Evolutionary conservation across 345 rosid species (phyloP), one percentile per base, ranked within the genome.

Genomic region (Gossypium mustelinum): DNA sequence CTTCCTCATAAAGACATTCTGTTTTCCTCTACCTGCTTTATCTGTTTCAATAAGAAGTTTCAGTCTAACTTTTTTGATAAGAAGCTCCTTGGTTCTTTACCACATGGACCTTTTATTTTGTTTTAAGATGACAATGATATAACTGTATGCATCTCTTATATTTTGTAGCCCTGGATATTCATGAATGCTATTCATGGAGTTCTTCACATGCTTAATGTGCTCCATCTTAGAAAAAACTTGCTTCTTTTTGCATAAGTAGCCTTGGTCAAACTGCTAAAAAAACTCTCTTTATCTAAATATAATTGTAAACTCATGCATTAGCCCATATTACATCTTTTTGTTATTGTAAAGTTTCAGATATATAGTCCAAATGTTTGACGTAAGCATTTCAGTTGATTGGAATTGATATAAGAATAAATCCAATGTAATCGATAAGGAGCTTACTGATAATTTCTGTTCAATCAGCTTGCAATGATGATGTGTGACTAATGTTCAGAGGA

Each of bases 381-480:
- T 43, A n/a, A 66, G 6, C 13, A 44, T 14, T 60, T 54, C 22
- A 55, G 25, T 44, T 22, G 18, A 18, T 68, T 74, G 69, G 72
- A 48, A 69, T 70, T 50, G 50, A 57, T 81, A 20, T 47, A 24
- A 73, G 34, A 75, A 59, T 74, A 66, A 85, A 78, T 72, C 61
- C 63, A 9, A 43, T 54, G 55, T 60, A 65, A 59, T 56, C 47
- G 70, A 57, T 55, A 56, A 62, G 68, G 63, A 78, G 80, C 70
- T 71, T 80, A 86, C 89, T 89, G 86, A 89, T 86, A 78, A 73
- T 79, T 85, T 86, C 84, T 82, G 75, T 86, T 86, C 78, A 80
- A 85, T 84, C 92, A 90, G 93, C 93, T 92, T 88, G 93, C 93
- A 92, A 87, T 84, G 94, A 90, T 86, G 94, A 90, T 86, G 93